These are phyloP conservation scores for Ganoderma sinense DNA, from an alignment of 1,284 basidiomycete species.

Conservation along the genomic window DNA sequence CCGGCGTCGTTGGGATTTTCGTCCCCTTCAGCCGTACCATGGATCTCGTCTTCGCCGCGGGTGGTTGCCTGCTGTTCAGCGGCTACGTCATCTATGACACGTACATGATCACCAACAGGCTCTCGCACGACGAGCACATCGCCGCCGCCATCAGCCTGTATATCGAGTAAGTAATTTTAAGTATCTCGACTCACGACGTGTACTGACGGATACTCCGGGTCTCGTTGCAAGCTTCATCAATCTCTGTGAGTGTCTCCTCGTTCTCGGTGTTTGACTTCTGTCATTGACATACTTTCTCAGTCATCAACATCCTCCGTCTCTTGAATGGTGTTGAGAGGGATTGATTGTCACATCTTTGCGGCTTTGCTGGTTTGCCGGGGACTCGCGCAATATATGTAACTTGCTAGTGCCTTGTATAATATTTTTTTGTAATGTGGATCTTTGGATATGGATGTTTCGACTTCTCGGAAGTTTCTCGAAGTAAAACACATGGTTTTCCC, in stretches of 20 bases:
- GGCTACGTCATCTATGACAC: slow-evolving; percentile 90
- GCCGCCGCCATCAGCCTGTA: slow-evolving; percentile 88
- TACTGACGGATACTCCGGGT: slow-evolving; percentile 3
- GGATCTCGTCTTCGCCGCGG: slow-evolving; percentile 81
- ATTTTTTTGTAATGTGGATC: not conserved
- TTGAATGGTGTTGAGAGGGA: slow-evolving; percentile 38
- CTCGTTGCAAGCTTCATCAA: slow-evolving; percentile 40
- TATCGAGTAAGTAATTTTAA: slow-evolving; percentile 70
- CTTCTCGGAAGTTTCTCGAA: not conserved
- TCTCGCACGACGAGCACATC: slow-evolving; percentile 90
- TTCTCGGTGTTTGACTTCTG: too few relatives aligned
- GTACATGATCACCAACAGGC: slow-evolving; percentile 79
- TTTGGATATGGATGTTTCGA: not conserved
- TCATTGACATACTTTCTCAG: slow-evolving; percentile 24
- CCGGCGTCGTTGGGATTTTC: slow-evolving; percentile 81
- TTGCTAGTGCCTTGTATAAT: slow-evolving; percentile 1
- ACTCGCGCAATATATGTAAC: not conserved
- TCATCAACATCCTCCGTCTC: slow-evolving; percentile 44
- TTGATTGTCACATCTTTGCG: slow-evolving; percentile 10
- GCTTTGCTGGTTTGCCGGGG: not conserved
- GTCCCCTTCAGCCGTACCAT: slow-evolving; percentile 81
- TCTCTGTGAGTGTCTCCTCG: slow-evolving; percentile 37
- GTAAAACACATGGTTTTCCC: not conserved
- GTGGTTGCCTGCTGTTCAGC: slow-evolving; percentile 85
- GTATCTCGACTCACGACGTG: slow-evolving; percentile 38